A percentile compares a stretch with the other conserved stretches of the same genome.
Evolutionary conservation across 164 flowering plant genomes (phyloP).

Genomic region (Aristolochia californica): DNA sequence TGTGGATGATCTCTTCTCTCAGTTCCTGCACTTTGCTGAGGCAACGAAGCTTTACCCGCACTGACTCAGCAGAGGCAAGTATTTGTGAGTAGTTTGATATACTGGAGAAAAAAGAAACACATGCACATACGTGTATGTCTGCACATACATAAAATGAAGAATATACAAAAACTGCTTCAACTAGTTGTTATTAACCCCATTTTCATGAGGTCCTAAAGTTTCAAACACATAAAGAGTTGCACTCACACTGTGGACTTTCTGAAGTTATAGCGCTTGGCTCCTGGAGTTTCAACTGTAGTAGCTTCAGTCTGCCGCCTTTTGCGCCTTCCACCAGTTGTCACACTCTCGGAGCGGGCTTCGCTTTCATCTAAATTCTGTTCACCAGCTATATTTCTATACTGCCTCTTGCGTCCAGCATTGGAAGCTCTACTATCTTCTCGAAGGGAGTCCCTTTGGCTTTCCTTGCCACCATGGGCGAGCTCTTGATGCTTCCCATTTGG

Average conservation of each 20-base stretch:
- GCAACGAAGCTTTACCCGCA: slow-evolving; percentile 20
- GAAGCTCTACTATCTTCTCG: slow-evolving; percentile 13
- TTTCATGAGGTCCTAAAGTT: too few relatives aligned
- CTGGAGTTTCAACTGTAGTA: slow-evolving; percentile 37
- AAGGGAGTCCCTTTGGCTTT: slow-evolving; percentile 26
- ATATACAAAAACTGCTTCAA: too few relatives aligned
- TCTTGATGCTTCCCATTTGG: slow-evolving; percentile 15
- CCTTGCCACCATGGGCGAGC: slow-evolving; percentile 23
- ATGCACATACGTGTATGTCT: too few relatives aligned
- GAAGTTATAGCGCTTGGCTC: slow-evolving; percentile 64
- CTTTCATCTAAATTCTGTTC: slow-evolving; percentile 41
- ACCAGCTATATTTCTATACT: slow-evolving; percentile 16
- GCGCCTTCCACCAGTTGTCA: slow-evolving; percentile 42
- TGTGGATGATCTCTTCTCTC: slow-evolving; percentile 14
- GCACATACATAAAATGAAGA: too few relatives aligned
- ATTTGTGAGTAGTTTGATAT: background rate
- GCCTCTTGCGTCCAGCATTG: slow-evolving; percentile 36
- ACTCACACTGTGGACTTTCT: slow-evolving; percentile 64
- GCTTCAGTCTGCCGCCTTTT: slow-evolving; percentile 55
- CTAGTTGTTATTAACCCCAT: too few relatives aligned
- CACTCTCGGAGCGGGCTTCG: slow-evolving; percentile 59
- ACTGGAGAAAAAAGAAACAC: background rate
- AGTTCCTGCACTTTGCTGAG: slow-evolving; percentile 14
- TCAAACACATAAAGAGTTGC: background rate
- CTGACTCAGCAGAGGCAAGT: slow-evolving; percentile 20